These are phyloP conservation scores for Penicillium odoratum DNA, from an alignment of 495 filamentous ascomycete genomes.

Conservation along the genomic window DNA sequence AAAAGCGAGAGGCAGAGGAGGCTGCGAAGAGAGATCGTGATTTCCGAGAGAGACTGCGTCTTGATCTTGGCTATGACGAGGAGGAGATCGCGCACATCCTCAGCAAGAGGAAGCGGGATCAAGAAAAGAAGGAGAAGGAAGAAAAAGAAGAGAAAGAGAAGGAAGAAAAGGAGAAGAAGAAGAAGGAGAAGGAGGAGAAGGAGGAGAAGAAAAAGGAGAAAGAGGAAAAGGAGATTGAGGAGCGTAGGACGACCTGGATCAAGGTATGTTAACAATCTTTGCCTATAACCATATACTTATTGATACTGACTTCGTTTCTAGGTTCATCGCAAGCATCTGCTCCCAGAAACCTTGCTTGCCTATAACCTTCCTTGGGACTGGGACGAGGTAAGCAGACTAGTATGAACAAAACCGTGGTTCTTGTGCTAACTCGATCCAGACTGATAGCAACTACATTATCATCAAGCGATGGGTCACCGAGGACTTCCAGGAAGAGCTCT, in stretches of 20 bases:
- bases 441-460: conserved; percentile 69
- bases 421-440: conserved; percentile 13
- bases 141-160: conserved; percentile 49
- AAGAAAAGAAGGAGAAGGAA: conserved; percentile 48
- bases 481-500: conserved; percentile 70
- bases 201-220: conserved; percentile 40
- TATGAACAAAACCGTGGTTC: background rate
- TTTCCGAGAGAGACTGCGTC: conserved; percentile 41
- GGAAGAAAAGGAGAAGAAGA: conserved; percentile 14
- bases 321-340: conserved; percentile 52
- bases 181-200: conserved; percentile 4
- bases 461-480: conserved; percentile 77
- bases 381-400: conserved; percentile 41
- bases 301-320: conserved; percentile 14
- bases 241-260: conserved; percentile 53
- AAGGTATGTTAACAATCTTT: conserved; percentile 37
- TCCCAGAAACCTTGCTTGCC: conserved; percentile 49
- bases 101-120: conserved; percentile 56
- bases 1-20: conserved; percentile 29
- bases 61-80: conserved; percentile 41
- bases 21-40: conserved; percentile 48
- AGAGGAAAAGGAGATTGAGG: conserved; percentile 43
- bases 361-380: conserved; percentile 53
- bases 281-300: background rate
- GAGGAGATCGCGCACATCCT: conserved; percentile 56